Base-by-base conservation (phyloP, 176 grass and related monocot species). In the Triticum monococcum region DNA sequence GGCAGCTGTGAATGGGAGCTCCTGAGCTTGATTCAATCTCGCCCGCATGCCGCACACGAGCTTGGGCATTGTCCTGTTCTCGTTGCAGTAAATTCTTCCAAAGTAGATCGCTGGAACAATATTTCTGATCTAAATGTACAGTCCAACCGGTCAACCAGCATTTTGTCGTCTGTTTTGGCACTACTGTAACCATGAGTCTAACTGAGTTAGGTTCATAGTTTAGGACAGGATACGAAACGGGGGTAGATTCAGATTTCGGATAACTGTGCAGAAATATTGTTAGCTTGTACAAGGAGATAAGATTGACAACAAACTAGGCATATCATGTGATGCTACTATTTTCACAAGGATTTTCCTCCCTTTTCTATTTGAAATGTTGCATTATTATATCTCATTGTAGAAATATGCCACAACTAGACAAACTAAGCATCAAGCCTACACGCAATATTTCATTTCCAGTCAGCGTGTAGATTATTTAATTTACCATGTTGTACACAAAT, bases 191-290 rank as follows among this genome's bases (percentile, higher is more conserved):
- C 59, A 41, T 76, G 70, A 63, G 37, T 65, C 12, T 69, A 20
- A 32, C 22, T 37, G 40, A 37, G 40, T 79, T 72, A 8, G 87
- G 40, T 75, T 80, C 75, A 68, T 25, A 65, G 17, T 32, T 78
- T 25, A n/a, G 26, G 37, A 64, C 26, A 71, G 12, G 1, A n/a
- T 69, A 50, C 28, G 12, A 1, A 36, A 18, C 32, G 11, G 33
- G 48, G 12, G 12, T 68, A 38, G 28, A 20, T 54, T 54, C 28
- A 35, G 4, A 35, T 28, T 24, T 88, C 24, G 12, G 28, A 72
- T 78, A 64, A 38, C 32, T 20, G 8, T 84, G 67, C 68, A 70
- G 25, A 64, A 7, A 16, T 23, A 28, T 31, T 85, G 33, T 80
- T 26, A 56, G 33, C 45, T 68, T 85, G 41, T 35, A 67, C 52